Conservation (phyloP, 2,329 filamentous ascomycete species). For the Plectosphaerella cucumerina region DNA sequence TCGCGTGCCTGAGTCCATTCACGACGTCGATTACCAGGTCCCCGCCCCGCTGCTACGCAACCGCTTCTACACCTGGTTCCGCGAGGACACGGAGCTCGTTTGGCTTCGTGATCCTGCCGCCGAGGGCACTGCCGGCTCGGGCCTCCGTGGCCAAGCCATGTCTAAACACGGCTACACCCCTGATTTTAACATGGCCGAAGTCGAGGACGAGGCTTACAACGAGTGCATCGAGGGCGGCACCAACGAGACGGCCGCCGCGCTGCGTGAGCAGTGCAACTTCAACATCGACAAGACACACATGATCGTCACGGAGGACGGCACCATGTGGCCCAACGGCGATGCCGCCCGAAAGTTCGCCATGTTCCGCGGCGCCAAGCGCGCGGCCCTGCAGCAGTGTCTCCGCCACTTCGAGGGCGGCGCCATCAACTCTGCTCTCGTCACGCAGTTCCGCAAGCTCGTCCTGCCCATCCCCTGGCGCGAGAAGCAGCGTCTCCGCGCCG, state of each 20-base stretch:
- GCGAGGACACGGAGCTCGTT: constrained; percentile 8
- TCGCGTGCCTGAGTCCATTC: constrained; percentile 12
- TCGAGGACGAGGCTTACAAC: constrained; percentile 31
- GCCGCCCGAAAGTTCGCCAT: constrained; percentile 21
- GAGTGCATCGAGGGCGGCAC: constrained; percentile 22
- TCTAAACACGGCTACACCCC: background rate
- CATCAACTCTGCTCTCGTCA: constrained; percentile 30
- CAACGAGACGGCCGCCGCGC: constrained; percentile 3
- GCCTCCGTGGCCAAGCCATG: constrained; percentile 2
- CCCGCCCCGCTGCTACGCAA: constrained; percentile 4
- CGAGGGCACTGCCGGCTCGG: constrained; percentile 3
- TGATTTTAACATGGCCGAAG: constrained; percentile 24
- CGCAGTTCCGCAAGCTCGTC: constrained; percentile 30
- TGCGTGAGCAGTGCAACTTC: constrained; percentile 11
- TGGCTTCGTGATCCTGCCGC: constrained; percentile 4
- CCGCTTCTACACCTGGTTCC: constrained; percentile 9
- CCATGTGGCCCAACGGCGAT: constrained; percentile 14
- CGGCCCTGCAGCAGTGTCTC: constrained; percentile 39
- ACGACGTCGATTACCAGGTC: constrained; percentile 21
- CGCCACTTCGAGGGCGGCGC: constrained; percentile 25
- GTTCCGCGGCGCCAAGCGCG: constrained; percentile 38
- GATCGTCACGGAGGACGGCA: constrained; percentile 5
- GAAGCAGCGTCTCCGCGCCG: constrained; percentile 8
- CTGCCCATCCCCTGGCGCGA: constrained; percentile 25
- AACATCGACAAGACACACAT: constrained; percentile 5